These are phyloP conservation scores for Beauveria australis DNA, from an alignment of 2,329 filamentous ascomycete genomes.

Conservation along the genomic window DNA sequence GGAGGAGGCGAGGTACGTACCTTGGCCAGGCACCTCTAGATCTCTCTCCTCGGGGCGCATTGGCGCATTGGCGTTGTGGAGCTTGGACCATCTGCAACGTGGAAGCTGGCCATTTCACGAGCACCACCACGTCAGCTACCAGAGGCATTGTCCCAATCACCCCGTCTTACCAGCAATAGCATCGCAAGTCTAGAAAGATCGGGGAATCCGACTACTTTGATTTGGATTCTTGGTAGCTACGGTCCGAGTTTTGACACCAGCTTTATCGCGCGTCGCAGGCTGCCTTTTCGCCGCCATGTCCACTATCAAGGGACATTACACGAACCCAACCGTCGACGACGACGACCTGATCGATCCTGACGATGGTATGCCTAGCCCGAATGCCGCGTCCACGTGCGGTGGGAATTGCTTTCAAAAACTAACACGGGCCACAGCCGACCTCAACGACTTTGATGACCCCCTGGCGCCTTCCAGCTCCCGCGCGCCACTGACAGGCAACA, in stretches of 20 bases:
- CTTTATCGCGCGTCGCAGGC: neutral
- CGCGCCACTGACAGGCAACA: slow-evolving; percentile 77
- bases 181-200: neutral
- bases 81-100: slow-evolving; percentile 21
- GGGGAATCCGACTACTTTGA: no score
- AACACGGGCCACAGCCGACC: slow-evolving; percentile 50
- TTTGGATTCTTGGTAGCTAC: neutral
- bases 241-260: neutral
- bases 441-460: slow-evolving; percentile 90
- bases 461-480: slow-evolving; percentile 61
- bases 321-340: slow-evolving; percentile 52
- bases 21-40: no score
- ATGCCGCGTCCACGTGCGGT: neutral
- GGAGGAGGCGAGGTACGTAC: neutral
- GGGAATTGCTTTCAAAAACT: slow-evolving; percentile 10
- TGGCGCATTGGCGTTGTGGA: slow-evolving; percentile 11
- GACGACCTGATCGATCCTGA: slow-evolving; percentile 73
- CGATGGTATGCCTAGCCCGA: slow-evolving; percentile 50
- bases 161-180: neutral
- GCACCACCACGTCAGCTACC: slow-evolving; percentile 11
- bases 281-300: slow-evolving; percentile 29
- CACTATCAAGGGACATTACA: slow-evolving; percentile 47
- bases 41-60: no score
- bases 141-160: neutral
- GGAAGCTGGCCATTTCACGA: slow-evolving; percentile 16